Evolutionary conservation across 2,329 filamentous ascomycete genomes (phyloP), one percentile per base, ranked within the genome.

Genomic region (Pseudophaeomoniella oleicola): DNA sequence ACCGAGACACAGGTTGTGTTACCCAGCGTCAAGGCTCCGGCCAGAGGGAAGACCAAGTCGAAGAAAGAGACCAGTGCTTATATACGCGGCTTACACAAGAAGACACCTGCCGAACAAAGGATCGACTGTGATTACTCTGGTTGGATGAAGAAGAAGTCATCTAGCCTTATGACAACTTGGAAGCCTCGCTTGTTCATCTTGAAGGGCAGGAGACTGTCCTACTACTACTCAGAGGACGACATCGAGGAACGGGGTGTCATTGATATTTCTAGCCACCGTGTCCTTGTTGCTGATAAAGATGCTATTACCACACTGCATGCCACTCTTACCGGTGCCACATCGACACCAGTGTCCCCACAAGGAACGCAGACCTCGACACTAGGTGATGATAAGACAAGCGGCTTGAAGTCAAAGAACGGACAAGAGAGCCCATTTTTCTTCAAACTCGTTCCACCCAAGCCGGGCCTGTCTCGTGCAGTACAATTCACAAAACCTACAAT

Each of bases 61-160:
- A 98, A 98, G 64, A 92, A 96, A 55, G 79, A 85, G 39, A 98
- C 90, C 0, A 94, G 87, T 50, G 90, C 90, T 1, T 98, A 96
- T 58, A 83, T 78, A 13, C 79, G 83, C 18, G 90, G 90, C 0
- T 63, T 96, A 30, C 72, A 82, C 47, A 86, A 87, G 57, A 81
- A 88, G 41, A 63, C 73, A 0, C 90, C 90, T 0, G 68, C 76
- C 38, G 84, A 94, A 53, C 86, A 88, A 42, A 90, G 94, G 58
- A 64, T 76, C 42, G 77, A 75, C 42, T 88, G 85, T 38, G 88
- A 98, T 52, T 96, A 94, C 56, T 88, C 80, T 50, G 90, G 90
- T 1, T 98, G 90, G 90, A 98, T 98, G 90, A 96, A 90, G 67
- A 98, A 98, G 70, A 87, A 92, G 59, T 94, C 85, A 41, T 88